These are phyloP conservation scores for Lentinula boryana DNA, from an alignment of 768 basidiomycete genomes.

Conservation along the genomic window DNA sequence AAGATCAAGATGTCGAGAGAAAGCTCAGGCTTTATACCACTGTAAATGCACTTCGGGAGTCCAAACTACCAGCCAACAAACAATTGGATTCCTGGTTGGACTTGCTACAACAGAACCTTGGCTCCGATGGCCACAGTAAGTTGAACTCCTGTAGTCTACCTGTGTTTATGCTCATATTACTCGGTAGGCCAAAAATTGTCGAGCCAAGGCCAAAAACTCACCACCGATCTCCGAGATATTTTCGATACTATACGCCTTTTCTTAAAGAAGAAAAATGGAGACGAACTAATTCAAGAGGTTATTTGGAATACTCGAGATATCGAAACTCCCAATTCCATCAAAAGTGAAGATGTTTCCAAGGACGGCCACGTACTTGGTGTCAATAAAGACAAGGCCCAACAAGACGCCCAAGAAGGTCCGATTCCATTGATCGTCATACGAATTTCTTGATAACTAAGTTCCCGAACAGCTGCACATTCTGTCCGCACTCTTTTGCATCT, in stretches of 20 bases:
- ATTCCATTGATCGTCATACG: neutral
- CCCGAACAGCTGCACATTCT: constrained; percentile 66
- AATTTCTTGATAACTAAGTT: neutral
- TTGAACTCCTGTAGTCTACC: constrained; percentile 13
- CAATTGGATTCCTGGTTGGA: constrained; percentile 73
- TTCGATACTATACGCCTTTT: constrained; percentile 67
- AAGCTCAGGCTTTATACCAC: constrained; percentile 83
- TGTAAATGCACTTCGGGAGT: constrained; percentile 74
- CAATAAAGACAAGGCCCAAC: constrained; percentile 44
- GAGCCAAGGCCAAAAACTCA: constrained; percentile 67
- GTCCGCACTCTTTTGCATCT: constrained; percentile 84
- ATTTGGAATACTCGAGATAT: constrained; percentile 72
- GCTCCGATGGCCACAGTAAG: constrained; percentile 4
- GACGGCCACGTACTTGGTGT: constrained; percentile 36
- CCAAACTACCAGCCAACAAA: constrained; percentile 70
- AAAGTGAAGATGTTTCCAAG: constrained; percentile 13
- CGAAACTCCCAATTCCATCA: constrained; percentile 17
- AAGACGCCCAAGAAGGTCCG: constrained; percentile 62
- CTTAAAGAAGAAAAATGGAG: constrained; percentile 79
- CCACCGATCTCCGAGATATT: constrained; percentile 75
- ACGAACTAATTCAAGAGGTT: constrained; percentile 91
- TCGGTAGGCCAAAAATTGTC: constrained; percentile 64
- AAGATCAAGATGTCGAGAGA: constrained; percentile 73
- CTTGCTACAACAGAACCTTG: constrained; percentile 1
- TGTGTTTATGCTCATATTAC: constrained; percentile 41